Evolutionary conservation across 768 basidiomycete genomes (phyloP).

Genomic region (Boletus bicolor): DNA sequence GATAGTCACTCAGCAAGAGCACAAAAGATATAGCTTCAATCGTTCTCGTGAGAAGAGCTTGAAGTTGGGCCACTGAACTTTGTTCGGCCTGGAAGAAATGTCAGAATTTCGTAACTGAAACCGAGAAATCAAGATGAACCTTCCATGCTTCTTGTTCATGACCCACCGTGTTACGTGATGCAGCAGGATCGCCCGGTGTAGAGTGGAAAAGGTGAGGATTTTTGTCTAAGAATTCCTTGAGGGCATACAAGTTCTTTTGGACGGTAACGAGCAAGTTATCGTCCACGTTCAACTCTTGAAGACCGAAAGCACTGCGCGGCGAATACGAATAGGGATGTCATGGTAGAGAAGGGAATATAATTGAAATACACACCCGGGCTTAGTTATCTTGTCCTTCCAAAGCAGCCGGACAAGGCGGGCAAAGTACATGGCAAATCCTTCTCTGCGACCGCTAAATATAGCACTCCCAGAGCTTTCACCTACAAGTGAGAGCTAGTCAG

Average conservation of each 20-base stretch:
- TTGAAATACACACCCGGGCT: conserved; percentile 45
- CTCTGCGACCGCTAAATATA: conserved; percentile 82
- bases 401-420: conserved; percentile 80
- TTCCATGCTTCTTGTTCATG: conserved; percentile 89
- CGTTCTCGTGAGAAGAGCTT: conserved; percentile 72
- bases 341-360: neutral
- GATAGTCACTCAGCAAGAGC: conserved; percentile 88
- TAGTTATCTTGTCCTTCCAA: conserved; percentile 82
- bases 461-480: conserved; percentile 71
- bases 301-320: conserved; percentile 37
- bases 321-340: neutral
- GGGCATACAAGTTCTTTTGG: conserved; percentile 73
- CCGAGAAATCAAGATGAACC: conserved; percentile 38
- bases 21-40: conserved; percentile 96
- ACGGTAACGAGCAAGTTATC: conserved; percentile 64
- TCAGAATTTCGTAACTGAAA: conserved; percentile 6
- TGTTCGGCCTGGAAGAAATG: conserved; percentile 63
- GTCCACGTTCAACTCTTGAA: conserved; percentile 58
- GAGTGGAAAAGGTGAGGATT: conserved; percentile 86
- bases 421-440: conserved; percentile 86
- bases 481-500: conserved; percentile 20
- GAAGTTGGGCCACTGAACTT: conserved; percentile 73
- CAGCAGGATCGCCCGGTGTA: conserved; percentile 64
- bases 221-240: conserved; percentile 74
- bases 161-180: conserved; percentile 50